Conservation (phyloP, 371 early-diverging fungal species). For the Mucor plumbeus region DNA sequence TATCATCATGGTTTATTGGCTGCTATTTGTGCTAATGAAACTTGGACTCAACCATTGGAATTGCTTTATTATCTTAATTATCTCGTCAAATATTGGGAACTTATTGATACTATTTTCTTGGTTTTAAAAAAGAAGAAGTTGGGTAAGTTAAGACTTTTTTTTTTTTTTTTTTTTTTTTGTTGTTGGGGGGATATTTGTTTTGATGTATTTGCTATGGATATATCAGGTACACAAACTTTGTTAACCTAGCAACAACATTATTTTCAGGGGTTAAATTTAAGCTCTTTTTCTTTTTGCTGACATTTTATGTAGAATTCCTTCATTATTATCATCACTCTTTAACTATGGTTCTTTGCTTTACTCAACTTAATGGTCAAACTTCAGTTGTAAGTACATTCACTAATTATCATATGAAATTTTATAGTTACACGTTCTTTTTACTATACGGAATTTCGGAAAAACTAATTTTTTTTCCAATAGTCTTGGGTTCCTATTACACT, state of each 20-base stretch:
- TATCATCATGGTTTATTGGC: conserved; percentile 69
- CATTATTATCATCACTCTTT: conserved; percentile 92
- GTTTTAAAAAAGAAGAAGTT: conserved; percentile 46
- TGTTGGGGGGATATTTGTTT: not conserved
- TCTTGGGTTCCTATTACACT: conserved; percentile 81
- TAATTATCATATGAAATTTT: conserved; percentile 16
- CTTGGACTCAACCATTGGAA: conserved; percentile 79
- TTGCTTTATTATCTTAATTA: conserved; percentile 86
- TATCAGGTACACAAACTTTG: conserved; percentile 10
- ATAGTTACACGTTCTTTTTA: conserved; percentile 31
- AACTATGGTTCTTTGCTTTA: conserved; percentile 89
- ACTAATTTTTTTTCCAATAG: conserved; percentile 35
- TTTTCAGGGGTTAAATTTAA: not conserved
- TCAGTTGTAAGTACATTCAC: conserved; percentile 70
- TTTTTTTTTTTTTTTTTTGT: no score
- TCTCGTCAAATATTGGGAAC: conserved; percentile 86
- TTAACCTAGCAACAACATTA: not conserved
- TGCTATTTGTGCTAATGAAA: conserved; percentile 69
- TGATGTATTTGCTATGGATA: conserved; percentile 11
- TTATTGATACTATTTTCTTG: conserved; percentile 50
- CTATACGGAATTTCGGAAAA: conserved; percentile 17
- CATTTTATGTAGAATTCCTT: conserved; percentile 67
- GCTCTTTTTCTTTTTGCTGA: conserved; percentile 2
- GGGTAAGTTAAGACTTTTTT: no score
- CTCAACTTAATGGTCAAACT: conserved; percentile 80